Evolutionary conservation across 2,329 filamentous ascomycete species (phyloP).

Genomic region (Verticillium tricorpus): DNA sequence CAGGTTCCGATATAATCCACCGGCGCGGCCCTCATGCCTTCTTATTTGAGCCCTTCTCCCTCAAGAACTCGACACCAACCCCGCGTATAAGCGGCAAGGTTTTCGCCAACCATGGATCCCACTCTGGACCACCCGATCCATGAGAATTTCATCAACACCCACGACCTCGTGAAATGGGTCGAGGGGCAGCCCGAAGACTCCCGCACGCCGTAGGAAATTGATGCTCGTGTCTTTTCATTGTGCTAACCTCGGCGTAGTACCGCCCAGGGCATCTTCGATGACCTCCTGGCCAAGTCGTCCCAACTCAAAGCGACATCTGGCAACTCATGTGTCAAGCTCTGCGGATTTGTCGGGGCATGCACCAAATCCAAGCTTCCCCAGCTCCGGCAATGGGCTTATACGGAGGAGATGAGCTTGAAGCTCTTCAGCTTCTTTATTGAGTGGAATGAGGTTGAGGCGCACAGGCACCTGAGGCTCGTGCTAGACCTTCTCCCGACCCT

Average conservation of each 20-base stretch:
- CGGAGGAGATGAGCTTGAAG: constrained; percentile 37
- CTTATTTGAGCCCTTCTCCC: not conserved
- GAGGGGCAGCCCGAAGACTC: constrained; percentile 29
- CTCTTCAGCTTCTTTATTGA: constrained; percentile 61
- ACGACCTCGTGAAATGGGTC: constrained; percentile 35
- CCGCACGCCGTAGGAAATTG: constrained; percentile 29
- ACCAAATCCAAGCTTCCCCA: constrained; percentile 40
- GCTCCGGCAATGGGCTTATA: constrained; percentile 48
- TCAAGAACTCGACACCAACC: not conserved
- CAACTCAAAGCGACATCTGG: constrained; percentile 52
- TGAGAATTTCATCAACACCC: constrained; percentile 26
- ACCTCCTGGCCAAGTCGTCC: constrained; percentile 42
- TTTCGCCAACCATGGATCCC: not conserved
- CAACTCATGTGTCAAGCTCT: constrained; percentile 55
- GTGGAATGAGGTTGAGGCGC: constrained; percentile 63
- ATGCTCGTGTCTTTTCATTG: not conserved
- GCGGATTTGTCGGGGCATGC: constrained; percentile 57
- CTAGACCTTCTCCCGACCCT: constrained; percentile 53
- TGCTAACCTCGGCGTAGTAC: constrained; percentile 13
- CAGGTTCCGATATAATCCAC: not conserved
- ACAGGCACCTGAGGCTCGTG: constrained; percentile 59
- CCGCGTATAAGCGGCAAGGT: not conserved
- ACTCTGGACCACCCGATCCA: not conserved
- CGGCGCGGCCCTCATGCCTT: not conserved
- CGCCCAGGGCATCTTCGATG: constrained; percentile 39